phyloP scores from a whole-genome alignment of 1,284 basidiomycete species.

The Porogramme epimiltina region DNA sequence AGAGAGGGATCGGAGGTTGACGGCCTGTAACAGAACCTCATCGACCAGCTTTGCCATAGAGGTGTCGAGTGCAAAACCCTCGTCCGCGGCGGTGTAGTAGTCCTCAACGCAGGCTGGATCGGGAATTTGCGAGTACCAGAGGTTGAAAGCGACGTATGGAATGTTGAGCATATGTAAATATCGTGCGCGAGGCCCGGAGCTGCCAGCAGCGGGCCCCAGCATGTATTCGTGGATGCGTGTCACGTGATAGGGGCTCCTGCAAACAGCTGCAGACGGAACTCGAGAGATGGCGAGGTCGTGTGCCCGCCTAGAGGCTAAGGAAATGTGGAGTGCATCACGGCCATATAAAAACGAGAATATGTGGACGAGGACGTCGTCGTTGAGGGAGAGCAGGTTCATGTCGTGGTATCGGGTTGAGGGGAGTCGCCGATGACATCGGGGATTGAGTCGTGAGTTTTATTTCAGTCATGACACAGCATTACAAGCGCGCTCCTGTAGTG shows the following conservation, averaged over 20 bases:
- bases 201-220: background rate
- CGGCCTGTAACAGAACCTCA: no score
- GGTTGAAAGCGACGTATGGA: background rate
- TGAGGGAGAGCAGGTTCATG: slow-evolving; percentile 10
- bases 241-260: background rate
- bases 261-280: slow-evolving; percentile 1
- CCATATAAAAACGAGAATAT: slow-evolving; percentile 6
- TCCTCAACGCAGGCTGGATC: no score
- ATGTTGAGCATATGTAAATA: background rate
- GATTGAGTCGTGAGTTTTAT: no score
- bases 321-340: slow-evolving; percentile 6
- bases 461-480: no score
- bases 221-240: background rate
- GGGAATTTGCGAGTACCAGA: no score
- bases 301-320: slow-evolving; percentile 6
- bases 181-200: background rate
- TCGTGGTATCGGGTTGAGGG: no score
- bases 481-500: no score
- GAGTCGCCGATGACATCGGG: no score
- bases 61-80: no score
- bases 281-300: slow-evolving; percentile 7
- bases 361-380: slow-evolving; percentile 12
- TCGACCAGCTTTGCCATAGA: no score
- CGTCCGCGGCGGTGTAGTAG: no score
- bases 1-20: no score